Evolutionary conservation across 1,139 yeast genomes (phyloP).

Genomic region (Starmera stellimalicola): DNA sequence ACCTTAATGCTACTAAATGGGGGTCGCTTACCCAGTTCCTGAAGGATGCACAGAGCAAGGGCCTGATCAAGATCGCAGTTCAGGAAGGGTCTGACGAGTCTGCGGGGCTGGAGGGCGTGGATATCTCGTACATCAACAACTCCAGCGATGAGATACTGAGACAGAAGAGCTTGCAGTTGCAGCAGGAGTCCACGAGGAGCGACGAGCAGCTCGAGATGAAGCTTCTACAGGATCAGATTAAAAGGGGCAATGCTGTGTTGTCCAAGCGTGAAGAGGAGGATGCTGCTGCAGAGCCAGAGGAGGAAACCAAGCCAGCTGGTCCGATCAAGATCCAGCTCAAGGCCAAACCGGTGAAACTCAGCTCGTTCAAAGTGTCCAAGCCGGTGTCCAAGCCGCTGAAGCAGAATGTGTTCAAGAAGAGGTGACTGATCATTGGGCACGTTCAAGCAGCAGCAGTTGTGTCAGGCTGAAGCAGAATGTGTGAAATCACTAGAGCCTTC

Average conservation of each 20-base stretch:
- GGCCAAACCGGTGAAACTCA: constrained; percentile 5
- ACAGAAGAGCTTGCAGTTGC: constrained; percentile 26
- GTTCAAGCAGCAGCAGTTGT: neutral
- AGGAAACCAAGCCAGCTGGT: constrained; percentile 2
- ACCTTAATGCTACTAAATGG: constrained; percentile 87
- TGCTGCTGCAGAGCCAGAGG: constrained; percentile 13
- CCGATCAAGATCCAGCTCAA: constrained; percentile 15
- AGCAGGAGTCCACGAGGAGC: constrained; percentile 27
- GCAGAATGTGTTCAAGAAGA: constrained; percentile 7
- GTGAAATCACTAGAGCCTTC: neutral
- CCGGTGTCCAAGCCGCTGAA: constrained; percentile 7
- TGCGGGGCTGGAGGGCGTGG: constrained; percentile 25
- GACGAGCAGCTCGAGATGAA: constrained; percentile 37
- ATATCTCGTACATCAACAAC: constrained; percentile 45
- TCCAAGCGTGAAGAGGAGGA: constrained; percentile 9
- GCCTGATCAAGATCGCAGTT: constrained; percentile 47
- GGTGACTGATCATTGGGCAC: neutral
- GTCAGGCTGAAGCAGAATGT: constrained; percentile 6
- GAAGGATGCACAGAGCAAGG: constrained; percentile 49
- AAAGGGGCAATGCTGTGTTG: constrained; percentile 26
- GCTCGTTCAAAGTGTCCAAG: constrained; percentile 14
- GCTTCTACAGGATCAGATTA: constrained; percentile 44
- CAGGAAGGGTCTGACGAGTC: constrained; percentile 26
- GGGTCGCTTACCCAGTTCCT: constrained; percentile 60
- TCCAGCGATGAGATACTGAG: constrained; percentile 35